Evolutionary conservation across 345 rosid genomes (phyloP).

Genomic region (Nephelium lappaceum): DNA sequence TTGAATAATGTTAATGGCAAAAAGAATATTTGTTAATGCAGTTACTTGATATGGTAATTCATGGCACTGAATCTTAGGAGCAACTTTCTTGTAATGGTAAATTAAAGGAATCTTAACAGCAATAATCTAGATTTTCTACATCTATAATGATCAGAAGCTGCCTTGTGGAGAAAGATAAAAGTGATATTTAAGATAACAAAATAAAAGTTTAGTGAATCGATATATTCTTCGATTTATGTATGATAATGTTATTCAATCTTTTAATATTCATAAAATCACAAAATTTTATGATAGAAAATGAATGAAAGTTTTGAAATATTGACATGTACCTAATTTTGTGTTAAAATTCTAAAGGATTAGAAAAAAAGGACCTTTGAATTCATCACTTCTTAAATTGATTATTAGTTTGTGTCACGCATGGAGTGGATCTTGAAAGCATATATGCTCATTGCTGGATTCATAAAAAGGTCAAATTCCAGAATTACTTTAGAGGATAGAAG

Average conservation of each 20-base stretch:
- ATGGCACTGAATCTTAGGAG: slow-evolving; percentile 14
- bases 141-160: neutral
- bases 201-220: neutral
- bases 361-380: neutral
- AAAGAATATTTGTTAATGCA: neutral
- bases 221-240: neutral
- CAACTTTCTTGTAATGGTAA: slow-evolving; percentile 21
- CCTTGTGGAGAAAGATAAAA: neutral
- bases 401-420: neutral
- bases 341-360: neutral
- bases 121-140: neutral
- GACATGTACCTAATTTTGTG: neutral
- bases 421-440: neutral
- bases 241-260: neutral
- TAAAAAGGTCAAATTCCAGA: neutral
- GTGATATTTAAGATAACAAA: neutral
- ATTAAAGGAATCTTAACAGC: slow-evolving; percentile 27
- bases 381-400: neutral
- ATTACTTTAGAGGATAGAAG: slow-evolving; percentile 1
- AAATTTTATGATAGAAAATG: neutral
- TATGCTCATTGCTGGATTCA: neutral
- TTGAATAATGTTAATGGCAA: neutral
- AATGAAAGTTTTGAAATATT: neutral
- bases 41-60: slow-evolving; percentile 9
- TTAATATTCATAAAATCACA: neutral